Evolutionary conservation across 208 protist genomes (phyloP), one percentile per base, ranked within the genome.

Genomic region (Trypanosoma rangeli): DNA sequence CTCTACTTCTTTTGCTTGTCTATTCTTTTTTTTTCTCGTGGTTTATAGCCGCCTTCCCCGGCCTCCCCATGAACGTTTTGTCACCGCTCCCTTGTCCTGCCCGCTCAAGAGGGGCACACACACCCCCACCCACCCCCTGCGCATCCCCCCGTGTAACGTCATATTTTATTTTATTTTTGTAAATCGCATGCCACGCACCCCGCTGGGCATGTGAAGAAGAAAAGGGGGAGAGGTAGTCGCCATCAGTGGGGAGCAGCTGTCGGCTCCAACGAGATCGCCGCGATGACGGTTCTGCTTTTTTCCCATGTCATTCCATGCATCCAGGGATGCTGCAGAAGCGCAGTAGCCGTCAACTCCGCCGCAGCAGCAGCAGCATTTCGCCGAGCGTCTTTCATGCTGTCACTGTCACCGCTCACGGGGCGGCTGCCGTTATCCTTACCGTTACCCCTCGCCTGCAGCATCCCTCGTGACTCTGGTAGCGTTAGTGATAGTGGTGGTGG

Each of bases 301-400:
- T 50, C 54, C 70, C 58, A 76, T 8, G 50, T 68, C 70, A 76
- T 76, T 20, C 48, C 39, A 35, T n/a, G 22, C 22, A 76, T 26
- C 70, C 70, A 76, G 39, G 52, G 37, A 39, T 76, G 70, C 24
- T 48, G 50, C 46, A 76, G 42, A 5, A 76, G 54, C 29, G 49
- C 44, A 5, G 46, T 64, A 8, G 70, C 61, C 28, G 46, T 52
- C 46, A 64, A 9, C 24, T 64, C 66, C 42, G 13, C 42, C 31
- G 39, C 35, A 4, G 42, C 15, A 7, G 35, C 58, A 39, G 18
- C 13, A 42, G 3, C 48, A 42, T 53, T 16, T 16, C 8, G 48
- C n/a, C n/a, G 48, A 24, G 20, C 9, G 16, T 10, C 7, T 7
- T 64, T 35, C 35, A 22, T 26, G 15, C 10, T 20, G 22, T 20